A percentile compares a stretch with the other conserved stretches of the same genome.
Evolutionary conservation across 1,139 yeast species (phyloP).

Genomic region (Sugiyamaella novakii): DNA sequence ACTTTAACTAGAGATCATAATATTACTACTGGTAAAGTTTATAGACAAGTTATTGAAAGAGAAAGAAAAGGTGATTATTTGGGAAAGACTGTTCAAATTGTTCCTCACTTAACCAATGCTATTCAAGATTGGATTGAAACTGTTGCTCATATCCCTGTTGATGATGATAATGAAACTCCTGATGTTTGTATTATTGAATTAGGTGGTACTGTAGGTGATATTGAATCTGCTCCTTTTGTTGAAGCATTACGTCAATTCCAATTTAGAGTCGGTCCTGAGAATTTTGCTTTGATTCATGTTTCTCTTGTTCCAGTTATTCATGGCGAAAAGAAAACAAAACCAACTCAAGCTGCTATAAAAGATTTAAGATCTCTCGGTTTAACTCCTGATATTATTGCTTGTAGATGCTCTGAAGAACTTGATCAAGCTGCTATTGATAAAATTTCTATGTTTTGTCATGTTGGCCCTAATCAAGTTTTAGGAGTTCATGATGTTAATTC

Average conservation of each 20-base stretch:
- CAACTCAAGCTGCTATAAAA: conserved; percentile 98
- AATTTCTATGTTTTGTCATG: conserved; percentile 99
- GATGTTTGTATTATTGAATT: conserved; percentile 95
- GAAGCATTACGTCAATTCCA: conserved; percentile 99
- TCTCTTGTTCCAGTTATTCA: conserved; percentile 96
- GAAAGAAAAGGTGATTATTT: conserved; percentile 97
- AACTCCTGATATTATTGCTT: conserved; percentile 95
- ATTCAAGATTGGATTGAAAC: conserved; percentile 98
- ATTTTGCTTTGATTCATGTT: conserved; percentile 94
- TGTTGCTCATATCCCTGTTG: conserved; percentile 90
- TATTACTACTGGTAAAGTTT: conserved; percentile 97
- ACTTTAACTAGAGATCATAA: conserved; percentile 92
- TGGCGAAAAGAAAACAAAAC: conserved; percentile 98
- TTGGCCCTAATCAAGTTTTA: conserved; percentile 94
- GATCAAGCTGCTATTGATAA: conserved; percentile 85
- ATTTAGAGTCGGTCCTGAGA: conserved; percentile 91
- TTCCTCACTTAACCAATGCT: conserved; percentile 95
- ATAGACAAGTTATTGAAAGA: conserved; percentile 87
- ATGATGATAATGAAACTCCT: conserved; percentile 79
- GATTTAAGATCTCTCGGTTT: conserved; percentile 94
- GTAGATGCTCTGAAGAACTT: conserved; percentile 87
- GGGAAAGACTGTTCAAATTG: conserved; percentile 99
- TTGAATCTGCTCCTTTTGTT: conserved; percentile 97
- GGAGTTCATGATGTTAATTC: conserved; percentile 97
- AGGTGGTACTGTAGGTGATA: conserved; percentile 99